Evolutionary conservation across 1,284 basidiomycete genomes (phyloP).

Genomic region (Neolentinus lepideus): DNA sequence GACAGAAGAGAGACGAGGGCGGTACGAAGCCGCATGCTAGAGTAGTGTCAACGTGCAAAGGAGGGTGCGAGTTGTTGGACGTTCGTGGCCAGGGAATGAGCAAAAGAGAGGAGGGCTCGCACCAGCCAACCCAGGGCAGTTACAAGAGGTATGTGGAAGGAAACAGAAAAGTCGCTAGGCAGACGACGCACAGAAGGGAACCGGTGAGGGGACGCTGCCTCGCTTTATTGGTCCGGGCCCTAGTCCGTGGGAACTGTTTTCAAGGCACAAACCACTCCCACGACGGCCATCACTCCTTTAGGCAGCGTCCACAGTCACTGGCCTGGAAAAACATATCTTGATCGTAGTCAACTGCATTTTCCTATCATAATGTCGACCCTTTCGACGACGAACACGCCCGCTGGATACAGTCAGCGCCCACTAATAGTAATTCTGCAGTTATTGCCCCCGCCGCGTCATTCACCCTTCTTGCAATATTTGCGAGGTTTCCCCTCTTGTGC

Average conservation of each 20-base stretch:
- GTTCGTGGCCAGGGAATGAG: slow-evolving; percentile 5
- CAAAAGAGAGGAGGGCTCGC: slow-evolving; percentile 8
- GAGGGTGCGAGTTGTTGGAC: not conserved
- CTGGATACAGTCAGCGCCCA: too few species aligned
- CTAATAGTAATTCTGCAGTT: too few species aligned
- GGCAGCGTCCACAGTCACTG: not conserved
- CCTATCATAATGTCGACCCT: too few species aligned
- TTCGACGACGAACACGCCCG: too few species aligned
- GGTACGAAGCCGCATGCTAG: slow-evolving; percentile 23
- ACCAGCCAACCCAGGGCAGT: slow-evolving; percentile 11
- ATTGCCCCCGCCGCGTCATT: too few species aligned
- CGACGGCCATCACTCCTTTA: slow-evolving; percentile 7
- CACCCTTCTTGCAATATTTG: too few species aligned
- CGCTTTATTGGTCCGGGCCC: slow-evolving; percentile 20
- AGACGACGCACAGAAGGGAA: slow-evolving; percentile 14
- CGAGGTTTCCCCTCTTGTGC: too few species aligned
- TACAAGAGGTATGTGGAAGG: slow-evolving; percentile 13
- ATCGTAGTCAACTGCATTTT: not conserved
- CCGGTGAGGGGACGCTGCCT: slow-evolving; percentile 15
- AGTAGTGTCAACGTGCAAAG: not conserved
- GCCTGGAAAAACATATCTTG: not conserved
- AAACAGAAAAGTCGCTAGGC: slow-evolving; percentile 13
- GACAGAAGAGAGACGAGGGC: slow-evolving; percentile 22
- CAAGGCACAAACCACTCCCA: slow-evolving; percentile 16
- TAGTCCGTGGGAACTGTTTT: slow-evolving; percentile 9